A percentile compares a stretch with the other conserved stretches of the same genome.
phyloP scores from a whole-genome alignment of 2,329 filamentous ascomycete species.

The Neospermospora avenae region DNA sequence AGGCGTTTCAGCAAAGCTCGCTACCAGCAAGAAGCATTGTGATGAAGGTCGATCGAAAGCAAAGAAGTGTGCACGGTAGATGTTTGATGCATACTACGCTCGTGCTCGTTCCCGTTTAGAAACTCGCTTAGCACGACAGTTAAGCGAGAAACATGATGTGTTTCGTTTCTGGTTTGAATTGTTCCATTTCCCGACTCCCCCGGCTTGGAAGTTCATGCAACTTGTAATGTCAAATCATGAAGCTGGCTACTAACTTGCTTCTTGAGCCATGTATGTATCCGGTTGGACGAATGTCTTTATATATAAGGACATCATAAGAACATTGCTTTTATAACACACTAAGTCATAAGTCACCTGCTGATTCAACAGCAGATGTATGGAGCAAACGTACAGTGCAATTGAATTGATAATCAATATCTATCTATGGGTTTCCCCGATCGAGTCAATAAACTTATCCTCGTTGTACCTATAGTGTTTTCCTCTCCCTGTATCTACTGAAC shows the following conservation, averaged over 20 bases:
- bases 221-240: too few relatives aligned
- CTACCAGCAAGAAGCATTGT: not conserved
- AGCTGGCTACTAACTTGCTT: too few relatives aligned
- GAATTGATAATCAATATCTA: too few relatives aligned
- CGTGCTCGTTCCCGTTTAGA: not conserved
- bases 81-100: not conserved
- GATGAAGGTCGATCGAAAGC: not conserved
- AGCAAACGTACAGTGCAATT: too few relatives aligned
- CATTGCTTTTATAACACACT: too few relatives aligned
- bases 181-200: not conserved
- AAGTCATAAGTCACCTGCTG: too few relatives aligned
- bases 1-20: not conserved
- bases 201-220: too few relatives aligned
- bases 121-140: not conserved
- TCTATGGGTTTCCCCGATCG: too few relatives aligned
- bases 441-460: not conserved
- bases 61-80: not conserved
- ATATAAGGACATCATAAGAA: too few relatives aligned
- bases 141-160: constrained; percentile 1
- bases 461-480: not conserved
- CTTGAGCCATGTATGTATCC: too few relatives aligned
- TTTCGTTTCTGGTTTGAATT: not conserved
- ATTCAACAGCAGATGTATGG: too few relatives aligned
- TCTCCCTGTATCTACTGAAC: constrained; percentile 42
- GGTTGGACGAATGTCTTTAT: too few relatives aligned